A percentile compares a stretch with the other conserved stretches of the same genome.
These are phyloP conservation scores for Eucalyptus sp. DNA, from an alignment of 345 rosid genomes.

Conservation along the genomic window DNA sequence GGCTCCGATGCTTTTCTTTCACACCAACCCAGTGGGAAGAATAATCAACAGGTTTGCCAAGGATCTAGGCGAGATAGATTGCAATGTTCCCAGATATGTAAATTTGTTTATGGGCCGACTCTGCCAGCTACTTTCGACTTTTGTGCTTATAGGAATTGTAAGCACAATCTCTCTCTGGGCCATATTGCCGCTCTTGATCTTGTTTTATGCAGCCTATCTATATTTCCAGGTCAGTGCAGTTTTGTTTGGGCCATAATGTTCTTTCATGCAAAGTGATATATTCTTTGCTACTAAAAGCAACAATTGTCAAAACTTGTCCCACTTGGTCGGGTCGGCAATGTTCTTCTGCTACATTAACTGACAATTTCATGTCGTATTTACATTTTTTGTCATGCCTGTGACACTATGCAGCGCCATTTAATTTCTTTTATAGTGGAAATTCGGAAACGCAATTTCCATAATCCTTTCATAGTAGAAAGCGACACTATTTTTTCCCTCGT, in stretches of 20 bases:
- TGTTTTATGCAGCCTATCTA: conserved; percentile 85
- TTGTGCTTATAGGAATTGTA: conserved; percentile 73
- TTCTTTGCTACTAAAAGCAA: not conserved
- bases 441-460: not conserved
- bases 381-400: not conserved
- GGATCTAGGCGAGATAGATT: conserved; percentile 89
- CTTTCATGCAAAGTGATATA: not conserved
- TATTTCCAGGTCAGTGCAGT: conserved; percentile 70
- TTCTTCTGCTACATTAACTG: not conserved
- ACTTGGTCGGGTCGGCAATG: not conserved
- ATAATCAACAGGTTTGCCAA: conserved; percentile 89
- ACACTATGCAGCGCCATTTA: not conserved
- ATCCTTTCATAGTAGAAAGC: not conserved
- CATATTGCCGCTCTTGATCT: conserved; percentile 76
- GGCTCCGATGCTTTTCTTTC: conserved; percentile 95
- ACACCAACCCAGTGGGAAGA: conserved; percentile 89
- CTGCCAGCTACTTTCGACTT: conserved; percentile 88
- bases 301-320: not conserved
- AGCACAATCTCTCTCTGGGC: conserved; percentile 94
- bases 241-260: not conserved
- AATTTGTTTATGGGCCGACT: conserved; percentile 66
- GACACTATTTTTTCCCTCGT: not conserved
- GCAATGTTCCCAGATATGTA: conserved; percentile 51
- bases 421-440: not conserved
- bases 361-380: not conserved